phyloP scores from a whole-genome alignment of 352 stramenopile genomes.

The Phytophthora constricta region DNA sequence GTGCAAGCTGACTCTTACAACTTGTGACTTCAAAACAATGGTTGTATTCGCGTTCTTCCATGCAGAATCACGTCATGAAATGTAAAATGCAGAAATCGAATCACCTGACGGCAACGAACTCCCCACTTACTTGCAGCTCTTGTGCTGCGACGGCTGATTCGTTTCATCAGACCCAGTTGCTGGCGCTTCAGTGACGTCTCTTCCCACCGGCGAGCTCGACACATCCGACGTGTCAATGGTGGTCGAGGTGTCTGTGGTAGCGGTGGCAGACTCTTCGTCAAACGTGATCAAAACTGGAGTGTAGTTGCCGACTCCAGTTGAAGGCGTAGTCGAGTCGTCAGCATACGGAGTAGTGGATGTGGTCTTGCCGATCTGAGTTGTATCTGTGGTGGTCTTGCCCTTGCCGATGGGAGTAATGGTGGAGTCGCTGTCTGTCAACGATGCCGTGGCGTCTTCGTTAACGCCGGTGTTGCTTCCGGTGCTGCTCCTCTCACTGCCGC shows the following conservation, averaged over 20 bases:
- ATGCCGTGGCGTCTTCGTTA: constrained; percentile 9
- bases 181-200: not conserved
- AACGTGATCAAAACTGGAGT: not conserved
- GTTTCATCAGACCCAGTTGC: constrained; percentile 4
- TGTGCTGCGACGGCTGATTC: constrained; percentile 3
- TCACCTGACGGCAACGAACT: not conserved
- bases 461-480: not conserved
- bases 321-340: not conserved
- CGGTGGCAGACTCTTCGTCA: constrained; percentile 2
- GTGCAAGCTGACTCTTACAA: not conserved
- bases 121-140: constrained; percentile 20
- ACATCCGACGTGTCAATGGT: constrained; percentile 12
- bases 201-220: not conserved
- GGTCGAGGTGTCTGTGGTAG: constrained; percentile 1
- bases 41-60: constrained; percentile 22
- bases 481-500: not conserved
- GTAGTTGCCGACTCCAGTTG: not conserved
- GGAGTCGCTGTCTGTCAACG: not conserved
- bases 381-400: constrained; percentile 2
- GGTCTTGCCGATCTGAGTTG: constrained; percentile 14
- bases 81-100: constrained; percentile 17
- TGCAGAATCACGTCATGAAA: constrained; percentile 23
- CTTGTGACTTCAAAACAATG: constrained; percentile 18
- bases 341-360: not conserved
- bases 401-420: not conserved